Conservation (phyloP, 148 eudicot genomes). For the Limonium bicolor region DNA sequence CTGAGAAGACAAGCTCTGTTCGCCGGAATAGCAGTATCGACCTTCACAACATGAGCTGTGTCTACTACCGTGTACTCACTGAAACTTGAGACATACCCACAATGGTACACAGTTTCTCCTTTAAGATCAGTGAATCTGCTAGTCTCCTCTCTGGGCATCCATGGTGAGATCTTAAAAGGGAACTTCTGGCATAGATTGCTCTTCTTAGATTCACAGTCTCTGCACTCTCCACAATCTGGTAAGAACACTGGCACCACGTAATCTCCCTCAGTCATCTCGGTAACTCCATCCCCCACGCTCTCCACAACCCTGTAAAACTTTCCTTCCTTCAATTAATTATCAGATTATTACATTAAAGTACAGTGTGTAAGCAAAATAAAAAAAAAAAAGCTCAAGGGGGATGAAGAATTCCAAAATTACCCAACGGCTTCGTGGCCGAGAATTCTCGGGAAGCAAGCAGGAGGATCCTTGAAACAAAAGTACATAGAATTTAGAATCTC, state of each 20-base stretch:
- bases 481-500: background rate
- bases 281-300: slow-evolving; percentile 26
- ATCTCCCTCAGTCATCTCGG: slow-evolving; percentile 23
- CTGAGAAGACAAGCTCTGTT: slow-evolving; percentile 25
- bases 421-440: slow-evolving; percentile 43
- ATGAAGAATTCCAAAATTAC: slow-evolving; percentile 8
- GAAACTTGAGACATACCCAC: slow-evolving; percentile 23
- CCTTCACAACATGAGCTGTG: slow-evolving; percentile 16
- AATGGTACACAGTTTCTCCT: slow-evolving; percentile 24
- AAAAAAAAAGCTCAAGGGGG: background rate
- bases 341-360: too few species aligned
- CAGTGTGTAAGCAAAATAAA: too few species aligned
- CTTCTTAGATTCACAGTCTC: slow-evolving; percentile 22
- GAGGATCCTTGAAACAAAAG: slow-evolving; percentile 6
- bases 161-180: slow-evolving; percentile 17
- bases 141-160: slow-evolving; percentile 23
- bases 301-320: slow-evolving; percentile 17
- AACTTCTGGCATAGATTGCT: slow-evolving; percentile 26
- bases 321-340: too few species aligned
- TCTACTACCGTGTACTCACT: slow-evolving; percentile 29
- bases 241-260: slow-evolving; percentile 25
- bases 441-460: slow-evolving; percentile 24
- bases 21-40: slow-evolving; percentile 18
- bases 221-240: slow-evolving; percentile 24
- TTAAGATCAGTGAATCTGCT: slow-evolving; percentile 20